Conservation (phyloP, 2,329 filamentous ascomycete genomes). For the Sclerotinia nivalis region DNA sequence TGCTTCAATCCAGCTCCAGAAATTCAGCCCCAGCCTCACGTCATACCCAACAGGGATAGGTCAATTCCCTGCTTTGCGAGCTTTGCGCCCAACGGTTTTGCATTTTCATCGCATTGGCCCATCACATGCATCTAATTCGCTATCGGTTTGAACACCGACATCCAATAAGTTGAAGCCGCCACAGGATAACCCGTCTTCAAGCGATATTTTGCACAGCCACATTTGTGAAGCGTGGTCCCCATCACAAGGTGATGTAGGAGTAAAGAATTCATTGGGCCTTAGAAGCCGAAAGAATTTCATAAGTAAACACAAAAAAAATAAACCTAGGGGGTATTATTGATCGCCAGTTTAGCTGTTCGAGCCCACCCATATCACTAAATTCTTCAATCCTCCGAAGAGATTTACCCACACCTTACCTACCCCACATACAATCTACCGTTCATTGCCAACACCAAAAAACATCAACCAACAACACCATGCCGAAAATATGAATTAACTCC, state of each 20-base stretch:
- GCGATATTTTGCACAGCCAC: slow-evolving; percentile 8
- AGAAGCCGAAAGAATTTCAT: neutral
- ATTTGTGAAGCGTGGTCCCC: neutral
- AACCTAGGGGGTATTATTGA: neutral
- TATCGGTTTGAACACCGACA: neutral
- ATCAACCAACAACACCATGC: neutral
- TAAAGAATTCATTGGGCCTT: neutral
- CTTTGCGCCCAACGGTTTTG: neutral
- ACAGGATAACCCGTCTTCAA: neutral
- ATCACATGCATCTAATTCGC: slow-evolving; percentile 3
- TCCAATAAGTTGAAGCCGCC: neutral
- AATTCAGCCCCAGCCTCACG: slow-evolving; percentile 14
- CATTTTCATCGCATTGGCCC: neutral
- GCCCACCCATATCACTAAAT: neutral
- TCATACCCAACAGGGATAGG: slow-evolving; percentile 14
- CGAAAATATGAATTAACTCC: neutral
- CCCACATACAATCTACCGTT: neutral
- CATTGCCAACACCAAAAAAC: neutral
- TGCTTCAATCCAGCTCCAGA: slow-evolving; percentile 1
- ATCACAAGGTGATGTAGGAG: neutral
- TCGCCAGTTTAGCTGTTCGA: slow-evolving; percentile 11
- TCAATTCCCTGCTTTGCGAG: neutral
- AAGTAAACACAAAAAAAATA: neutral
- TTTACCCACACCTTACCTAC: neutral
- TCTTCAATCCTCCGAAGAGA: neutral